A percentile compares a stretch with the other conserved stretches of the same genome.
These are phyloP conservation scores for Rubroboletus pulcherrimus DNA, from an alignment of 768 basidiomycete genomes.

Conservation along the genomic window DNA sequence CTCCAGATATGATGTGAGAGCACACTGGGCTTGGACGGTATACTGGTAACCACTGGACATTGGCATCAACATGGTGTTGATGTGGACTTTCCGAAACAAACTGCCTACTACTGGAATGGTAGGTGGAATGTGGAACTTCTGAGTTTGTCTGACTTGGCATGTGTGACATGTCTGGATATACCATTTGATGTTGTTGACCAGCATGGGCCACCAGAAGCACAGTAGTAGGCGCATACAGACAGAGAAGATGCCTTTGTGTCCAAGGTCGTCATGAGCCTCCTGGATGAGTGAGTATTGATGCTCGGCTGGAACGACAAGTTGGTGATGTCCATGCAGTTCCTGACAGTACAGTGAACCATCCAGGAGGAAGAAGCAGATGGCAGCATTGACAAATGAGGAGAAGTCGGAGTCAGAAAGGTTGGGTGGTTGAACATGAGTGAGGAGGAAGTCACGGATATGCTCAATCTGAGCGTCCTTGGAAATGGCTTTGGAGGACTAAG, in stretches of 20 bases:
- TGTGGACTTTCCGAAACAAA: too few species aligned
- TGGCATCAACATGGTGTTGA: too few species aligned
- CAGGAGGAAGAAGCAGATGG: too few species aligned
- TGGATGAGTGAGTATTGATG: background rate
- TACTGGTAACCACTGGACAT: too few species aligned
- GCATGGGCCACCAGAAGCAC: background rate
- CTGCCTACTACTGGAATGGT: background rate
- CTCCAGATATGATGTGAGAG: too few species aligned
- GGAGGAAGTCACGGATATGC: too few species aligned
- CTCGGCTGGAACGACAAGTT: background rate
- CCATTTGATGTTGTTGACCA: background rate
- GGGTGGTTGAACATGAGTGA: too few species aligned
- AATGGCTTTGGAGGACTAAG: too few species aligned
- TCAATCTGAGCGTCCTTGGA: too few species aligned
- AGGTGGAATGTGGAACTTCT: background rate
- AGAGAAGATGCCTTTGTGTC: conserved; percentile 1
- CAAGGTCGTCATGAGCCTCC: background rate
- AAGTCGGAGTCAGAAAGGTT: too few species aligned
- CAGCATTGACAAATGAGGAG: too few species aligned
- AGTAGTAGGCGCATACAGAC: background rate
- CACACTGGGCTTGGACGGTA: rapidly evolving
- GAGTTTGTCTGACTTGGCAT: background rate
- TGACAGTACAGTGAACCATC: background rate
- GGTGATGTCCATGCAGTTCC: background rate
- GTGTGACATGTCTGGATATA: background rate